These are phyloP conservation scores for Diaporthe vexans DNA, from an alignment of 2,329 filamentous ascomycete species.

Conservation along the genomic window DNA sequence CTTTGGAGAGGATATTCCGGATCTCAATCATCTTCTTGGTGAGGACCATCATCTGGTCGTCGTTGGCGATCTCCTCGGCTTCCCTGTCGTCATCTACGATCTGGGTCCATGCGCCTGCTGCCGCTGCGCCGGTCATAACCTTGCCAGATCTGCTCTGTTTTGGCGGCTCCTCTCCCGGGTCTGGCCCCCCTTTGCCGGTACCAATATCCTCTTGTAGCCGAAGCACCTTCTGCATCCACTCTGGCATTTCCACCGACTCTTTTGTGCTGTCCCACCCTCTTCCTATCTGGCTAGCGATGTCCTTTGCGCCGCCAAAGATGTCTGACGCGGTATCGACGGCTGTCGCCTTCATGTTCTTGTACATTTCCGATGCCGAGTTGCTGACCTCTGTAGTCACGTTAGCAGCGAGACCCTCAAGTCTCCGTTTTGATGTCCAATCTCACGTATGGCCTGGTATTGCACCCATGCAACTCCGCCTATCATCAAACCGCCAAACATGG, in stretches of 20 bases:
- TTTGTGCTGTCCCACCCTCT: conserved; percentile 88
- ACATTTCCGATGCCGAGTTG: conserved; percentile 82
- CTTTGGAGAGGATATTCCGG: conserved; percentile 87
- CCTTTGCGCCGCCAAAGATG: conserved; percentile 79
- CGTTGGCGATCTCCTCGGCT: conserved; percentile 78
- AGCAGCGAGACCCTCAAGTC: conserved; percentile 37
- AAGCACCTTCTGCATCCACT: conserved; percentile 85
- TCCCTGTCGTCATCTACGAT: conserved; percentile 73
- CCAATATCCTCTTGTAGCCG: conserved; percentile 72
- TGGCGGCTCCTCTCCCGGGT: conserved; percentile 66
- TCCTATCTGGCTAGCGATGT: conserved; percentile 83
- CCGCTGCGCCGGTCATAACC: conserved; percentile 76
- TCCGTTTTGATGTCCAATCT: conserved; percentile 48
- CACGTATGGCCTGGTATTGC: conserved; percentile 94
- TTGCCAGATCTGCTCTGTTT: conserved; percentile 70
- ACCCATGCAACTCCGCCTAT: conserved; percentile 91
- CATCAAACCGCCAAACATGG: conserved; percentile 90
- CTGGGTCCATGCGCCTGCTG: conserved; percentile 74
- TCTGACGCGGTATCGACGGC: conserved; percentile 77
- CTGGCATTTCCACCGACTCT: conserved; percentile 73
- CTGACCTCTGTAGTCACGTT: conserved; percentile 71
- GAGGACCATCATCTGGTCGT: conserved; percentile 99
- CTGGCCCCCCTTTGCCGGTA: conserved; percentile 62
- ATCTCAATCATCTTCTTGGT: conserved; percentile 99
- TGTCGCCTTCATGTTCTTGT: conserved; percentile 79